A percentile compares a stretch with the other conserved stretches of the same genome.
Conservation (phyloP, 208 protist genomes). For the Leishmania tarentolae region DNA sequence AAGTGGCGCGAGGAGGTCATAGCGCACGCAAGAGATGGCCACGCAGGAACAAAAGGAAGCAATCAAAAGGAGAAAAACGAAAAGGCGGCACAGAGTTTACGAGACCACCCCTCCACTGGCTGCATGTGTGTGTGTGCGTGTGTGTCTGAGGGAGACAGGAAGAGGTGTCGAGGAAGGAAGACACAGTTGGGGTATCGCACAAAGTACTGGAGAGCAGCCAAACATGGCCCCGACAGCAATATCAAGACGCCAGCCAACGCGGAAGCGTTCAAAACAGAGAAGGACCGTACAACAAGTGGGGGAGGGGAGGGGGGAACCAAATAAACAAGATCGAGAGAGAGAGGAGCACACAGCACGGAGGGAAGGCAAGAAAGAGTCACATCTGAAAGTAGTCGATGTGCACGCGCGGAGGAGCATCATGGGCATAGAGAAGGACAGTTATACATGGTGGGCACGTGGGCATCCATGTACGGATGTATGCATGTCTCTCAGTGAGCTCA, state of each 20-base stretch:
- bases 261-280: too few species aligned
- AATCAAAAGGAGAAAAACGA: background rate
- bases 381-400: background rate
- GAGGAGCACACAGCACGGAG: background rate
- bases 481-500: background rate
- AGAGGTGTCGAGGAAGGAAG: background rate
- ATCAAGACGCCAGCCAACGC: background rate
- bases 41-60: background rate
- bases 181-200: background rate
- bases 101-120: background rate
- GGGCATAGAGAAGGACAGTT: too few species aligned
- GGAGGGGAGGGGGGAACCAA: background rate
- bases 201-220: background rate
- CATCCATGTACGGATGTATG: background rate
- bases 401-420: too few species aligned
- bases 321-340: background rate
- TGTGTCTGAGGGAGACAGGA: background rate
- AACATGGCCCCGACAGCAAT: background rate
- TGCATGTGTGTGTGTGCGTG: constrained; percentile 13
- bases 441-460: too few species aligned
- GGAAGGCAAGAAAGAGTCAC: too few species aligned
- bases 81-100: background rate
- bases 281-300: too few species aligned
- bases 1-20: too few species aligned
- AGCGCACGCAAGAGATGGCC: too few species aligned